These are phyloP conservation scores for Aspergillus nidulans DNA, from an alignment of 495 filamentous ascomycete genomes.

Conservation along the genomic window DNA sequence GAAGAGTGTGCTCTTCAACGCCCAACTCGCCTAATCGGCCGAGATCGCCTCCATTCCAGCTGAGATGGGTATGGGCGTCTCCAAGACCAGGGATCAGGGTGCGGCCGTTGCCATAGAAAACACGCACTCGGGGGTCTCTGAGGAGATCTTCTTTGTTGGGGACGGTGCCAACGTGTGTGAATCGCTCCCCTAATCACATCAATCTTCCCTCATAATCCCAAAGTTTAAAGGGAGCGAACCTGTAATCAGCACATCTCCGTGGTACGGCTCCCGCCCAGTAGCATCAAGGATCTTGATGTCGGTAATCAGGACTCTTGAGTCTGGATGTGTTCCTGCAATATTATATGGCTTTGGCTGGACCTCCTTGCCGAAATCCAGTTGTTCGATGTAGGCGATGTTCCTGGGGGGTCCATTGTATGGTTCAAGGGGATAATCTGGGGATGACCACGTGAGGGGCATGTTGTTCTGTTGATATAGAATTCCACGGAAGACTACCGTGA, in stretches of 20 bases:
- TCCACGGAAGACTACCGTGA: not conserved
- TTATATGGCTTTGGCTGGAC: slow-evolving; percentile 19
- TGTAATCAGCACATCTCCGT: slow-evolving; percentile 43
- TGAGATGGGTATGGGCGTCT: slow-evolving; percentile 49
- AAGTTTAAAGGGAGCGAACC: not conserved
- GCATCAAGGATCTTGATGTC: slow-evolving; percentile 50
- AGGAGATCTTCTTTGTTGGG: not conserved
- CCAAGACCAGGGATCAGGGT: slow-evolving; percentile 48
- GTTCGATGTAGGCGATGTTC: not conserved
- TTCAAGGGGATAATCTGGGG: not conserved
- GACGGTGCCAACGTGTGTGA: slow-evolving; percentile 32
- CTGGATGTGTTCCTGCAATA: slow-evolving; percentile 26
- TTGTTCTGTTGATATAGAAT: not conserved
- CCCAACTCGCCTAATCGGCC: slow-evolving; percentile 34
- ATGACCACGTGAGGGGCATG: not conserved
- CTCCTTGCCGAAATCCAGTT: slow-evolving; percentile 7
- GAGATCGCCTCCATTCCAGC: slow-evolving; percentile 44
- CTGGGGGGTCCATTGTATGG: not conserved
- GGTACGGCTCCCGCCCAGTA: slow-evolving; percentile 41
- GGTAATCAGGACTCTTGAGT: slow-evolving; percentile 33
- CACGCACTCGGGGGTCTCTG: slow-evolving; percentile 10
- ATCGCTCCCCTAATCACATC: slow-evolving; percentile 26
- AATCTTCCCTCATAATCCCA: not conserved
- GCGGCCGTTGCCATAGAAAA: slow-evolving; percentile 34
- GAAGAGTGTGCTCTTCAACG: slow-evolving; percentile 46